phyloP scores from a whole-genome alignment of 2,329 filamentous ascomycete genomes.

The Pseudophaeomoniella oleicola region DNA sequence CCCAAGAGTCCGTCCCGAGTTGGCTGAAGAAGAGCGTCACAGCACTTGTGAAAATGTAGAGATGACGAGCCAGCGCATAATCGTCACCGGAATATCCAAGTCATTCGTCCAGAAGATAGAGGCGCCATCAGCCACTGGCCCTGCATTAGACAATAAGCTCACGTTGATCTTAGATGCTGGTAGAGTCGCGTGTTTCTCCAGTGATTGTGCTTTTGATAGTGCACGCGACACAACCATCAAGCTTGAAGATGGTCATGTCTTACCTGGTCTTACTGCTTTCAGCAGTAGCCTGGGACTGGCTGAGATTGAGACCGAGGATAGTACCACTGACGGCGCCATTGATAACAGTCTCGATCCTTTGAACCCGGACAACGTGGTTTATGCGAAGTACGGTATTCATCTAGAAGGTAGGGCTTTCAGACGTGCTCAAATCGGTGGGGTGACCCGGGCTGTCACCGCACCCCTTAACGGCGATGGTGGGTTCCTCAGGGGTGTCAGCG shows the following conservation, averaged over 20 bases:
- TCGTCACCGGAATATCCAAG: conserved; percentile 13
- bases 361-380: conserved; percentile 37
- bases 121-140: conserved; percentile 14
- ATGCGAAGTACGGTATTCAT: conserved; percentile 33
- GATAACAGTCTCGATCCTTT: too few species aligned
- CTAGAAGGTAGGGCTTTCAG: conserved; percentile 41
- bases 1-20: too few species aligned
- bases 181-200: conserved; percentile 35
- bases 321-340: conserved; percentile 28
- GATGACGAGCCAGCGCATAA: conserved; percentile 13
- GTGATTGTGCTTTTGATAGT: conserved; percentile 24
- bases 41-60: conserved; percentile 14
- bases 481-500: conserved; percentile 43
- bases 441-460: conserved; percentile 44
- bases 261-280: conserved; percentile 45
- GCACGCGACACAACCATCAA: conserved; percentile 24
- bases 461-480: conserved; percentile 30
- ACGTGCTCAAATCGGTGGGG: conserved; percentile 38
- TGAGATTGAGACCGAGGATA: conserved; percentile 44
- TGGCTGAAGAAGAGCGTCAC: too few species aligned
- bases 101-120: conserved; percentile 36
- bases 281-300: conserved; percentile 47
- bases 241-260: conserved; percentile 46
- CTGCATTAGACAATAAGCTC: not conserved
- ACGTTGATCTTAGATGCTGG: conserved; percentile 39